Evolutionary conservation across 2,329 filamentous ascomycete species (phyloP).

Genomic region (Alternaria angustiovoidea): DNA sequence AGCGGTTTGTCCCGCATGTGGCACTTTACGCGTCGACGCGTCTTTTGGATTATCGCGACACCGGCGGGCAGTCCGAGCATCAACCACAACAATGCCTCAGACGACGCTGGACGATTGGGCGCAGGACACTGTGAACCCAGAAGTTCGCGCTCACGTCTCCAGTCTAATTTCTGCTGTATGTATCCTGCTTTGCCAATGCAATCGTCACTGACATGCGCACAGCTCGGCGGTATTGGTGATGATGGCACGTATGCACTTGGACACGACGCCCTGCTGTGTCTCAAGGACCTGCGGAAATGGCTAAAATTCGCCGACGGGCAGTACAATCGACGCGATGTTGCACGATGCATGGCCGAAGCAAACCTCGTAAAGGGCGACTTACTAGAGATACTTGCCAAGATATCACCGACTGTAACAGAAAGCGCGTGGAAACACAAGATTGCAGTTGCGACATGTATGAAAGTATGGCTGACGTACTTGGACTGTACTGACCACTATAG

Average conservation of each 20-base stretch:
- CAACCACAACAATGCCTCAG: conserved; percentile 48
- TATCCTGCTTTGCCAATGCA: conserved; percentile 9
- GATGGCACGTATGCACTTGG: conserved; percentile 87
- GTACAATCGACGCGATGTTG: conserved; percentile 91
- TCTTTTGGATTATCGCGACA: conserved; percentile 24
- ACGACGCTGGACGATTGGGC: conserved; percentile 57
- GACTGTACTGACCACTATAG: conserved; percentile 45
- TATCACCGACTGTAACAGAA: conserved; percentile 74
- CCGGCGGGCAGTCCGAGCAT: conserved; percentile 18
- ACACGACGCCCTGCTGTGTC: conserved; percentile 88
- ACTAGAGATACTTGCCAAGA: conserved; percentile 82
- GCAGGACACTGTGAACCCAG: conserved; percentile 73
- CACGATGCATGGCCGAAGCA: conserved; percentile 87
- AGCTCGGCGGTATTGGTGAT: conserved; percentile 88
- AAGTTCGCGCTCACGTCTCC: conserved; percentile 91
- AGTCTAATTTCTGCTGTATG: conserved; percentile 91
- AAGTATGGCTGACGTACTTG: accelerated
- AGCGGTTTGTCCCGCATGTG: conserved; percentile 24
- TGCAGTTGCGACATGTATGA: conserved; percentile 76
- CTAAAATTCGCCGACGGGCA: conserved; percentile 94
- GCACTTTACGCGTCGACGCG: conserved; percentile 49
- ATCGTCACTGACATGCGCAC: conserved; percentile 27
- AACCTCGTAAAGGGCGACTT: conserved; percentile 92
- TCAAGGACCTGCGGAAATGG: conserved; percentile 96
- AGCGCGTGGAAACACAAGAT: conserved; percentile 80